Conservation (phyloP, 805 yeast species). For the Candida multigemmis region DNA sequence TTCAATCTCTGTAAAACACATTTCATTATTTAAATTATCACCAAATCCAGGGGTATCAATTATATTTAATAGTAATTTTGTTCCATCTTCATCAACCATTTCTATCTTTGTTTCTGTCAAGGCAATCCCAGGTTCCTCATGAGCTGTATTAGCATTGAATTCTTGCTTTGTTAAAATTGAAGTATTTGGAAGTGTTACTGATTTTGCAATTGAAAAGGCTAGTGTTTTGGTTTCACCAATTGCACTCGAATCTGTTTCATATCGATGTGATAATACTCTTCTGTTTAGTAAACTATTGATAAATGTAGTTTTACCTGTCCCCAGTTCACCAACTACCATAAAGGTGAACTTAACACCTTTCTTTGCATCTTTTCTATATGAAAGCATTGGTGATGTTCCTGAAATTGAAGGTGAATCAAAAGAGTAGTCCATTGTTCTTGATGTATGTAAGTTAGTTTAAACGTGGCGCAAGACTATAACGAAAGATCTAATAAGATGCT, state of each 20-base stretch:
- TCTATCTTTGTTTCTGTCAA: slow-evolving; percentile 60
- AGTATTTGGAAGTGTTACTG: slow-evolving; percentile 46
- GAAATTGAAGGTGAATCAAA: slow-evolving; percentile 19
- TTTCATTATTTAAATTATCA: slow-evolving; percentile 60
- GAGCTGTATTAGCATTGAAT: slow-evolving; percentile 53
- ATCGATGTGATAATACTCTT: slow-evolving; percentile 52
- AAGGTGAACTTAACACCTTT: slow-evolving; percentile 69
- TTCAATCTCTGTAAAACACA: slow-evolving; percentile 60
- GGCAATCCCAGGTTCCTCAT: slow-evolving; percentile 68
- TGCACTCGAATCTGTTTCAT: slow-evolving; percentile 16
- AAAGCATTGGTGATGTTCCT: slow-evolving; percentile 32
- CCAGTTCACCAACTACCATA: slow-evolving; percentile 65
- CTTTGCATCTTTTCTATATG: slow-evolving; percentile 57
- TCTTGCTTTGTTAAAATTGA: slow-evolving; percentile 44
- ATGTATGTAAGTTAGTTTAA: not conserved
- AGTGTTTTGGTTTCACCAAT: slow-evolving; percentile 38
- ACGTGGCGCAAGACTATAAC: too few relatives aligned
- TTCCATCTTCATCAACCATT: slow-evolving; percentile 49
- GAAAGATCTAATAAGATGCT: too few relatives aligned
- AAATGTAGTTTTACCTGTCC: slow-evolving; percentile 74
- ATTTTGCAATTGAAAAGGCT: slow-evolving; percentile 48
- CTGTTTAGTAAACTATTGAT: slow-evolving; percentile 60
- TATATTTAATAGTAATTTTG: slow-evolving; percentile 47
- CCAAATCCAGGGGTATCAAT: slow-evolving; percentile 75
- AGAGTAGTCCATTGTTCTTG: slow-evolving; percentile 6